A percentile compares a stretch with the other conserved stretches of the same genome.
Evolutionary conservation across 2,329 filamentous ascomycete species (phyloP).

Genomic region (Laburnicola sp.): DNA sequence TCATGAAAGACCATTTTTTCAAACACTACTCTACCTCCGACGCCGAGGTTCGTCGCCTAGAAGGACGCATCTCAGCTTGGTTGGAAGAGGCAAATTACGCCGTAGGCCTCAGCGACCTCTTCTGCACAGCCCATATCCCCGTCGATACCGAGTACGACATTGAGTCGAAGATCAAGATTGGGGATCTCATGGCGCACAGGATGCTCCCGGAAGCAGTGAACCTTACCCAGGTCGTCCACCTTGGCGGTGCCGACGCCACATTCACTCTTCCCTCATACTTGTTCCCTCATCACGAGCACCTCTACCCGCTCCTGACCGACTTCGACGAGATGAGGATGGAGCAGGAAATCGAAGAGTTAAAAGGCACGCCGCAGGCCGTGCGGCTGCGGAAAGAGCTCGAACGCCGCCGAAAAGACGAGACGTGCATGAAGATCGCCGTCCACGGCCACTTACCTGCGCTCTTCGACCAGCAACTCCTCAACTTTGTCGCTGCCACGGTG

Average conservation of each 20-base stretch:
- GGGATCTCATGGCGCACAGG: conserved; percentile 56
- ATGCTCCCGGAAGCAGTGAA: conserved; percentile 48
- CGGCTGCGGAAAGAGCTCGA: conserved; percentile 48
- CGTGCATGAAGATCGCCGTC: conserved; percentile 52
- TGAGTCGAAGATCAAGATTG: conserved; percentile 49
- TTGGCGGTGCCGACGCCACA: conserved; percentile 56
- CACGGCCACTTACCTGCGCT: conserved; percentile 55
- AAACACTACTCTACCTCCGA: conserved; percentile 51
- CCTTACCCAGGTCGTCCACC: conserved; percentile 54
- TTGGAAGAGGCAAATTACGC: conserved; percentile 58
- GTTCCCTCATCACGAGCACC: conserved; percentile 59
- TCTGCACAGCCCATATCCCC: conserved; percentile 53
- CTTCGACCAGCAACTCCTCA: conserved; percentile 57
- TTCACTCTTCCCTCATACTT: conserved; percentile 55
- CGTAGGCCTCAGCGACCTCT: conserved; percentile 52
- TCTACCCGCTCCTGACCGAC: conserved; percentile 51
- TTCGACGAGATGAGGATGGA: conserved; percentile 39
- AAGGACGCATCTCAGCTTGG: conserved; percentile 54
- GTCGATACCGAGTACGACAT: conserved; percentile 55
- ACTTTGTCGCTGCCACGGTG: conserved; percentile 59
- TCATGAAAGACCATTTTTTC: conserved; percentile 56
- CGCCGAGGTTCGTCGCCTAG: conserved; percentile 51
- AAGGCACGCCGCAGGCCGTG: conserved; percentile 50
- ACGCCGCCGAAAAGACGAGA: conserved; percentile 52
- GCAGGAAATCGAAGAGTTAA: conserved; percentile 47